phyloP scores from a whole-genome alignment of 2,329 filamentous ascomycete species.

The Colletotrichum godetiae region DNA sequence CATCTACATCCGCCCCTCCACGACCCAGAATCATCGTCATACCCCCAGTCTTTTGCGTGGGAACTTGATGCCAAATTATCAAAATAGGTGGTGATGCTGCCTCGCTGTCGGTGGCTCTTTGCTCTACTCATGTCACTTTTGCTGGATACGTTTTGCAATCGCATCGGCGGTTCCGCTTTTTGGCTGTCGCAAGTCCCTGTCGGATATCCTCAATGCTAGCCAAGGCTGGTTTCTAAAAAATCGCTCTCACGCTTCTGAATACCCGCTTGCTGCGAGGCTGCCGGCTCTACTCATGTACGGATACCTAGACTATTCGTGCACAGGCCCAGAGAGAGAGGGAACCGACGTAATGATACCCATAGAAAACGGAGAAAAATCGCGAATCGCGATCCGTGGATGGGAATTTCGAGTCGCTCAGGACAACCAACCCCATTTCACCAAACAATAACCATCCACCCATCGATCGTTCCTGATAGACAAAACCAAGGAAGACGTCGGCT shows the following conservation, averaged over 20 bases:
- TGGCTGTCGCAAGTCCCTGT: constrained; percentile 9
- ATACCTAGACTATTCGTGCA: neutral
- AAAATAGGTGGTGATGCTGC: neutral
- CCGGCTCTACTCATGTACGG: too few relatives aligned
- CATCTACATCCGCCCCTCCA: constrained; percentile 25
- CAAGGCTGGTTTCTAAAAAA: constrained; percentile 6
- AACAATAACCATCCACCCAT: too few relatives aligned
- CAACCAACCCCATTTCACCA: neutral
- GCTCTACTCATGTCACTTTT: neutral
- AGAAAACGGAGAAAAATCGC: neutral
- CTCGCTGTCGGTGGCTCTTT: neutral
- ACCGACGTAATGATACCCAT: constrained; percentile 9
- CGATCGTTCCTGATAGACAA: neutral
- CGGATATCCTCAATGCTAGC: neutral
- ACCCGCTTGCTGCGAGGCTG: neutral
- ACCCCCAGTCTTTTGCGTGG: constrained; percentile 27
- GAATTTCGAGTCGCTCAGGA: neutral
- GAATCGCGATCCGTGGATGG: neutral
- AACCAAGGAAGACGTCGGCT: constrained; percentile 1
- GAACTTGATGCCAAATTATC: neutral
- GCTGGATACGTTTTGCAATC: neutral
- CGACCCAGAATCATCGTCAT: constrained; percentile 35
- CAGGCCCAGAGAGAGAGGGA: neutral
- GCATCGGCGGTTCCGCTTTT: neutral
- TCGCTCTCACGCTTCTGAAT: neutral